Percentiles rank a stretch among this genome's conserved stretches.
phyloP scores from a whole-genome alignment of 176 grass and related monocot genomes.

The Oryza officinalis region DNA sequence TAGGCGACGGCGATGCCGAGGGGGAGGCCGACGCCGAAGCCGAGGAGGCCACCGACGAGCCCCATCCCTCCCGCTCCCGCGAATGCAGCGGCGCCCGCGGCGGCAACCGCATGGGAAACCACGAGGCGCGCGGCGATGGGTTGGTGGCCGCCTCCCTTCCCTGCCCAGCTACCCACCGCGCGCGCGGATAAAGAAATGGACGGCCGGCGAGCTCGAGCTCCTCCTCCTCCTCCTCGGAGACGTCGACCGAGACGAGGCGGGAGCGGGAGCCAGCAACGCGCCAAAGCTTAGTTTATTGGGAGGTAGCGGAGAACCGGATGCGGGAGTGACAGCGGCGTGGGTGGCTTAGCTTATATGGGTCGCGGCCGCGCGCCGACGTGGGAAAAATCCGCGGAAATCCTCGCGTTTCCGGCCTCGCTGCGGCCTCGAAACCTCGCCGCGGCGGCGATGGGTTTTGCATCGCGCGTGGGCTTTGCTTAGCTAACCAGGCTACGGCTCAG shows the following conservation, averaged over 20 bases:
- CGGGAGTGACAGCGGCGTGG: not conserved
- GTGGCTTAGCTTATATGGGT: not conserved
- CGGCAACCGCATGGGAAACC: slow-evolving; percentile 12
- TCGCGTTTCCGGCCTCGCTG: too few species aligned
- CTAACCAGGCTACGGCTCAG: too few species aligned
- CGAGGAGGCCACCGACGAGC: slow-evolving; percentile 38
- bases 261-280: not conserved
- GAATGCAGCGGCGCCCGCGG: slow-evolving; percentile 1
- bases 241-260: not conserved
- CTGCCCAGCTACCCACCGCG: too few species aligned
- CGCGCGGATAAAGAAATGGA: not conserved
- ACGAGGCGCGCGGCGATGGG: not conserved
- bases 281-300: not conserved
- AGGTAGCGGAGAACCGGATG: not conserved
- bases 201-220: not conserved
- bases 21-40: slow-evolving; percentile 49
- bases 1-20: slow-evolving; percentile 42
- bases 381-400: too few species aligned
- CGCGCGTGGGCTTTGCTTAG: too few species aligned
- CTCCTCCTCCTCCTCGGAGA: not conserved
- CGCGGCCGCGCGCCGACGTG: too few species aligned
- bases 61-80: slow-evolving; percentile 31
- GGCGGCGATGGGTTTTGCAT: too few species aligned
- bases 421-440: too few species aligned
- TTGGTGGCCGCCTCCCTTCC: not conserved